A percentile compares a stretch with the other conserved stretches of the same genome.
These are phyloP conservation scores for Ophiostoma tasmaniense DNA, from an alignment of 2,329 filamentous ascomycete species.

Conservation along the genomic window DNA sequence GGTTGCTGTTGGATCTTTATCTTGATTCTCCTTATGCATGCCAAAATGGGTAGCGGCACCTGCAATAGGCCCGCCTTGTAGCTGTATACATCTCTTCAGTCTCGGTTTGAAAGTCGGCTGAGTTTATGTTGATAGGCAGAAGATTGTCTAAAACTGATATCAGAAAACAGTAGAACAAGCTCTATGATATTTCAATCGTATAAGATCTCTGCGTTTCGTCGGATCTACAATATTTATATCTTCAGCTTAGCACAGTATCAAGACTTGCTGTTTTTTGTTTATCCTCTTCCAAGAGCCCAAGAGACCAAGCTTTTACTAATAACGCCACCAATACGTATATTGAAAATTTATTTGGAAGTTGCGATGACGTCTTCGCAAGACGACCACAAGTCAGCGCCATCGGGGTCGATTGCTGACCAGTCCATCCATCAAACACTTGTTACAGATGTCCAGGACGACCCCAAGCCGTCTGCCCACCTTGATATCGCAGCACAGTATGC, in stretches of 20 bases:
- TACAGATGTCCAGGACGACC: background rate
- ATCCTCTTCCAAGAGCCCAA: background rate
- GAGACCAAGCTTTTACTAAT: background rate
- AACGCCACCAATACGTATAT: background rate
- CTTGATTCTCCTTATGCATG: background rate
- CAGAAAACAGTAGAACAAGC: background rate
- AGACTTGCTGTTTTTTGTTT: background rate
- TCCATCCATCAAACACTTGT: constrained; percentile 3
- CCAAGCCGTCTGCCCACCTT: background rate
- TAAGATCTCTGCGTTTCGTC: background rate
- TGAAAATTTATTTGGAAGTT: background rate
- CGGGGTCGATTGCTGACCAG: background rate
- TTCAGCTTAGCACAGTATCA: too few relatives aligned
- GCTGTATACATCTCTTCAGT: background rate
- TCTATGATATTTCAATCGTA: too few relatives aligned
- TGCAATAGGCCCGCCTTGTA: background rate
- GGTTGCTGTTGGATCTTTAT: background rate
- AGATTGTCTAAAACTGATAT: background rate
- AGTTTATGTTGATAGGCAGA: background rate
- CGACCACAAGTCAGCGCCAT: background rate
- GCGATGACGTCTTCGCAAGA: background rate
- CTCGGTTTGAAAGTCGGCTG: background rate
- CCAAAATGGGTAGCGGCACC: background rate
- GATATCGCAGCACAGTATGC: constrained; percentile 14
- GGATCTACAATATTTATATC: background rate